Conservation (phyloP, 78 protist species). For the Capsaspora owczarzaki region DNA sequence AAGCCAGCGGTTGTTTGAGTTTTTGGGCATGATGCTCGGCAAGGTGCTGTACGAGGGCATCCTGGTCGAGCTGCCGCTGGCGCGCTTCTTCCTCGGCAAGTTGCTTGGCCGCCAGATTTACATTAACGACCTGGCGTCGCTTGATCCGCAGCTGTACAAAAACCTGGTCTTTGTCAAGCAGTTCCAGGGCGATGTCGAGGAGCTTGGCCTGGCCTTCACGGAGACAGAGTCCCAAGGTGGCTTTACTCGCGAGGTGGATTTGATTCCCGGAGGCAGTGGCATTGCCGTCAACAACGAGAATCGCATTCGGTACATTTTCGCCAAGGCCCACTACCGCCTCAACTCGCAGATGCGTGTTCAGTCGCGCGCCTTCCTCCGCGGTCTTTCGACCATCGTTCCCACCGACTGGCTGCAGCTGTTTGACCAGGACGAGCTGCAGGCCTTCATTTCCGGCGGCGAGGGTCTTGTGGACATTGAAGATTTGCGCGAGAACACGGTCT, state of each 20-base stretch:
- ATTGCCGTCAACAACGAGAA: conserved; percentile 32
- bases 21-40: conserved; percentile 19
- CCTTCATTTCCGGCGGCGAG: conserved; percentile 34
- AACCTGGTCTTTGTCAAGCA: conserved; percentile 4
- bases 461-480: conserved; percentile 14
- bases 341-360: conserved; percentile 15
- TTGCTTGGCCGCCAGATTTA: conserved; percentile 8
- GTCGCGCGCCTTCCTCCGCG: conserved; percentile 34
- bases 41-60: conserved; percentile 33
- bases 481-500: conserved; percentile 6
- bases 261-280: conserved; percentile 26
- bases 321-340: conserved; percentile 46
- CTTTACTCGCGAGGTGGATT: not conserved
- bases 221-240: conserved; percentile 27
- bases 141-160: conserved; percentile 27
- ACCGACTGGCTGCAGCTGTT: conserved; percentile 36
- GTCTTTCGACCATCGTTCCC: conserved; percentile 26
- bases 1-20: not conserved
- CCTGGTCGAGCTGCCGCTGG: conserved; percentile 36
- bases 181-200: conserved; percentile 36
- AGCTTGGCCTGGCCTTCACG: conserved; percentile 34
- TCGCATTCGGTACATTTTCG: conserved; percentile 25
- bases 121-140: conserved; percentile 23
- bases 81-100: conserved; percentile 19
- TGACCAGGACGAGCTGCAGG: conserved; percentile 33